Evolutionary conservation across 768 basidiomycete genomes (phyloP), one percentile per base, ranked within the genome.

Genomic region (Rickenella mellea): DNA sequence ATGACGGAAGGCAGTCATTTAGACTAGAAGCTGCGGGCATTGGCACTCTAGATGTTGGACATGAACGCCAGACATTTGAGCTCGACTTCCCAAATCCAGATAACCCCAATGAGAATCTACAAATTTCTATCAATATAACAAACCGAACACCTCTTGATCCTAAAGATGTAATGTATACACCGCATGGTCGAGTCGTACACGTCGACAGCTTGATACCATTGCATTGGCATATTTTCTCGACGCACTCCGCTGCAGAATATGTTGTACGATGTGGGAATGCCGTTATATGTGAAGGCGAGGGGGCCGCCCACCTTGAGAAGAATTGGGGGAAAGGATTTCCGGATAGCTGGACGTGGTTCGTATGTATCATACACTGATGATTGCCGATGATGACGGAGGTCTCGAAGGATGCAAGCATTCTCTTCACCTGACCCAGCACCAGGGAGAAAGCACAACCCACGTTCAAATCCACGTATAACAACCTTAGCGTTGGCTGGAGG

Each of bases 191-290:
- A 40, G 12, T 40, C n/a, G 21, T 28, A 21, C 27, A 19, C 1
- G 21, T 40, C 11, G 39, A 26, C 9, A 40, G 22, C 19, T 26
- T 40, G 11, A 25, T 40, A 7, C 39, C 39, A 17, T 15, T 40
- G 14, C 39, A 40, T 26, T 40, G 39, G 39, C 39, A 40, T 21
- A 40, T 40, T 17, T 40, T 40, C 14, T 40, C 39, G 20, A 25
- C 39, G 20, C 27, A 19, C 27, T 40, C 39, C 10, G 24, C 6
- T 10, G 39, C 21, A 11, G 17, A 19, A 8, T 40, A 40, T 28
- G 26, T 11, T 17, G 17, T 40, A 11, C 21, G 27, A 28, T 22
- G 17, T 9, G 21, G 27, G 24, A 12, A 40, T 5, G 19, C 12
- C 6, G 6, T 15, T 9, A 21, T 40, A 14, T 17, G 8, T 7